These are phyloP conservation scores for Exsudoporus frostii DNA, from an alignment of 768 basidiomycete species.

Conservation along the genomic window DNA sequence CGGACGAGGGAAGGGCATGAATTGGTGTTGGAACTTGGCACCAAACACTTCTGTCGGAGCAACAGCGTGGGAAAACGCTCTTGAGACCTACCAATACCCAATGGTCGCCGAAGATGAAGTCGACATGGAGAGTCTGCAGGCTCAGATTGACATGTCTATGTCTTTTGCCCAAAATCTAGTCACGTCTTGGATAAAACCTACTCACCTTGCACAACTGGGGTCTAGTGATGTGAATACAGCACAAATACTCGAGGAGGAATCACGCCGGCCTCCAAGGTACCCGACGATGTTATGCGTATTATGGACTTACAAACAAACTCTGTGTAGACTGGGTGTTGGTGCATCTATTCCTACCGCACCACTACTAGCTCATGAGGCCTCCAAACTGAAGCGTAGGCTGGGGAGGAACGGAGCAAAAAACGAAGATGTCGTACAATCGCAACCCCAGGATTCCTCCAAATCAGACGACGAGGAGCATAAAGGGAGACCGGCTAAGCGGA, in stretches of 20 bases:
- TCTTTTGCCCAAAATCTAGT: slow-evolving; percentile 71
- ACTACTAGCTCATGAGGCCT: slow-evolving; percentile 49
- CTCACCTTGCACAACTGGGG: slow-evolving; percentile 37
- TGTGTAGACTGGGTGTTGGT: slow-evolving; percentile 68
- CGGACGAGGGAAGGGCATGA: background rate
- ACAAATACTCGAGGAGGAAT: slow-evolving; percentile 61
- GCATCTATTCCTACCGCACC: slow-evolving; percentile 54
- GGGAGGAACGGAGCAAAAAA: slow-evolving; percentile 49
- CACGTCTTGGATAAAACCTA: slow-evolving; percentile 72
- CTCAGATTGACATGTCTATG: slow-evolving; percentile 80
- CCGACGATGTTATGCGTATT: background rate
- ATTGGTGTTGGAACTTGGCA: background rate
- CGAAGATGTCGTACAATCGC: slow-evolving; percentile 36
- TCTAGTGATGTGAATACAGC: slow-evolving; percentile 35
- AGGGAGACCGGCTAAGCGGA: slow-evolving; percentile 57
- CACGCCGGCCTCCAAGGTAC: slow-evolving; percentile 71
- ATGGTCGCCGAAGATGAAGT: slow-evolving; percentile 51
- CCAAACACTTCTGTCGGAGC: background rate
- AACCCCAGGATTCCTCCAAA: slow-evolving; percentile 21
- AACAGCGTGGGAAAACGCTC: slow-evolving; percentile 20
- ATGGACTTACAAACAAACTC: slow-evolving; percentile 7
- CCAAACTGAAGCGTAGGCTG: slow-evolving; percentile 60
- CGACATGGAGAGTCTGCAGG: slow-evolving; percentile 67
- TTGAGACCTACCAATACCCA: background rate
- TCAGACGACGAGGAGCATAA: slow-evolving; percentile 54